Evolutionary conservation across 1,284 basidiomycete species (phyloP).

Genomic region (Papiliotrema flavescens): DNA sequence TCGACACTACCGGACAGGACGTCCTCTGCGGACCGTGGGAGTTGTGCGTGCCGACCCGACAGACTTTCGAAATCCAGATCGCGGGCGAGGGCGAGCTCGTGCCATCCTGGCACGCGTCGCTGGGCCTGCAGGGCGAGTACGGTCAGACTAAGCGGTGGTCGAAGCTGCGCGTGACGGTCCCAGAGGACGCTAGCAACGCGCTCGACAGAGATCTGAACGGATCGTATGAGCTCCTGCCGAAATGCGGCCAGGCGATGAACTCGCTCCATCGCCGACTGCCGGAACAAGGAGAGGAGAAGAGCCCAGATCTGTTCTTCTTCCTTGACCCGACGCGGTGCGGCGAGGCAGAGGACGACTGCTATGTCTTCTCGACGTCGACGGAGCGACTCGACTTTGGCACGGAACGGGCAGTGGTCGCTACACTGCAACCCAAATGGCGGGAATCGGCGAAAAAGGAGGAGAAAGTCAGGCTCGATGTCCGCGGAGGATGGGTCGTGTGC

Average conservation of each 20-base stretch:
- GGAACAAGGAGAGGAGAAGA: slow-evolving; percentile 49
- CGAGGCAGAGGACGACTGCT: slow-evolving; percentile 65
- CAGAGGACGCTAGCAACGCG: slow-evolving; percentile 52
- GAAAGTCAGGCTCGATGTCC: slow-evolving; percentile 58
- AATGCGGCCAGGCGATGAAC: slow-evolving; percentile 83
- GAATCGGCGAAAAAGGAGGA: slow-evolving; percentile 59
- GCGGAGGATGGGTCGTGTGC: slow-evolving; percentile 59
- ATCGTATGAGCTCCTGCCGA: slow-evolving; percentile 70
- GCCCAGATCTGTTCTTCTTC: slow-evolving; percentile 73
- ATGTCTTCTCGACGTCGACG: slow-evolving; percentile 75
- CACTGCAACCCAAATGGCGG: slow-evolving; percentile 69
- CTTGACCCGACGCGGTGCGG: slow-evolving; percentile 79
- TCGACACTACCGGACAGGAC: slow-evolving; percentile 37
- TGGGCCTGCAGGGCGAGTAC: slow-evolving; percentile 71
- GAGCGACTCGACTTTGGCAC: slow-evolving; percentile 76
- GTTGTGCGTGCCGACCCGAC: slow-evolving; percentile 67
- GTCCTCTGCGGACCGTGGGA: slow-evolving; percentile 76
- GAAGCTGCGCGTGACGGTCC: slow-evolving; percentile 61
- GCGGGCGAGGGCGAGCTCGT: slow-evolving; percentile 67
- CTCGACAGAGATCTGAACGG: slow-evolving; percentile 82
- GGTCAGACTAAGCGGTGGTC: slow-evolving; percentile 67
- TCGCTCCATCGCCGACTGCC: slow-evolving; percentile 70
- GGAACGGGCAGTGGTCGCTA: slow-evolving; percentile 68
- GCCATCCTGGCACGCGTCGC: slow-evolving; percentile 76
- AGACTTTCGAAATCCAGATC: slow-evolving; percentile 60